Evolutionary conservation across 176 grass and related monocot genomes (phyloP).

Genomic region (Bothriochloa decipiens): DNA sequence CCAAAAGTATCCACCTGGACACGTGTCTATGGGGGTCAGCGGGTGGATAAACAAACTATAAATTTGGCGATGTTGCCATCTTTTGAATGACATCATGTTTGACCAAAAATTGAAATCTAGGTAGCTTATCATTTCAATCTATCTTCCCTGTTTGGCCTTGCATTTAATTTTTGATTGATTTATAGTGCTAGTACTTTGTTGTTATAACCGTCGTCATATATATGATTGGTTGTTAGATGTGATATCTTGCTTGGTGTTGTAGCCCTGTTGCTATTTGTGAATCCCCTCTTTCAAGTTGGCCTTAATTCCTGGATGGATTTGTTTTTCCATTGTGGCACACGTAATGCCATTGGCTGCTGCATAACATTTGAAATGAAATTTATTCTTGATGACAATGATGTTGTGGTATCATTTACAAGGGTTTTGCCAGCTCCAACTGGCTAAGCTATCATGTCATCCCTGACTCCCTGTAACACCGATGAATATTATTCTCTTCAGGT

Average conservation of each 20-base stretch:
- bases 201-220: background rate
- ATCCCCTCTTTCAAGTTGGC: background rate
- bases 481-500: constrained; percentile 58
- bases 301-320: background rate
- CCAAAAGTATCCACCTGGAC: background rate
- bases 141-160: background rate
- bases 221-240: background rate
- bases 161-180: background rate
- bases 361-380: constrained; percentile 1
- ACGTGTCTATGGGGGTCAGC: background rate
- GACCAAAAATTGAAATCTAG: constrained; percentile 3
- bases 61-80: constrained; percentile 14
- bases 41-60: constrained; percentile 10
- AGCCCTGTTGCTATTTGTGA: background rate
- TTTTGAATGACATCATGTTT: background rate
- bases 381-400: background rate
- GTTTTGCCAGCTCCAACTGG: constrained; percentile 19
- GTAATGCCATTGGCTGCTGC: background rate
- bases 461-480: constrained; percentile 31
- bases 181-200: background rate
- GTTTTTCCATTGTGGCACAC: constrained; percentile 5
- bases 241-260: background rate
- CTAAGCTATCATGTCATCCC: constrained; percentile 1
- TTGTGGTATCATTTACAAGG: constrained; percentile 4
- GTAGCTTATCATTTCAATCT: background rate